Conservation (phyloP, 1,139 yeast species). For the Taphrina deformans region DNA sequence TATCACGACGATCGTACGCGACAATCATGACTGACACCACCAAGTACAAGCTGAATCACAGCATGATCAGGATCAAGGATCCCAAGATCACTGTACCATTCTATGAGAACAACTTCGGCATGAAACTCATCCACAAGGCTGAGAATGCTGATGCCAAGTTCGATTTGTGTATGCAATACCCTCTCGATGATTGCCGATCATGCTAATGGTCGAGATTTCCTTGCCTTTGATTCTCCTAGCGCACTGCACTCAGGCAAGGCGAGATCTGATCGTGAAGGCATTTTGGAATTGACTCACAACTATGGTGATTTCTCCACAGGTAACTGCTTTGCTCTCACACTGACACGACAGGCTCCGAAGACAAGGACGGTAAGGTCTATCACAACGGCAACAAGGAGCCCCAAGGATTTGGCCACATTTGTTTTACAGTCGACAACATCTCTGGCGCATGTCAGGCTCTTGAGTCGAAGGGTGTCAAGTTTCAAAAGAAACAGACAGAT, state of each 20-base stretch:
- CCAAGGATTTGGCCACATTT: constrained; percentile 92
- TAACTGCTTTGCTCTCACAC: constrained; percentile 36
- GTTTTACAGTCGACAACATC: constrained; percentile 81
- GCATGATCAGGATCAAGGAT: constrained; percentile 73
- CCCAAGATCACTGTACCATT: constrained; percentile 71
- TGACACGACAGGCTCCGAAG: constrained; percentile 12
- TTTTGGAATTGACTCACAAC: constrained; percentile 56
- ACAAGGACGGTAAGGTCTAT: constrained; percentile 47
- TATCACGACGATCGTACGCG: not conserved
- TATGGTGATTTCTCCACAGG: no score
- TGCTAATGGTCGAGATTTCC: constrained; percentile 48
- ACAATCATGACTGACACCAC: constrained; percentile 39
- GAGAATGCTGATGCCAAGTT: constrained; percentile 59
- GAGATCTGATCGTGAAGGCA: constrained; percentile 52
- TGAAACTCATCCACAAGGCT: constrained; percentile 59
- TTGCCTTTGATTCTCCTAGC: constrained; percentile 57
- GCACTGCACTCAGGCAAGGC: constrained; percentile 52
- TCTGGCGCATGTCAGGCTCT: constrained; percentile 60
- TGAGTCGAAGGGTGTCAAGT: constrained; percentile 59
- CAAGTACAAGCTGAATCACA: constrained; percentile 40
- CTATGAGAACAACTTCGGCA: constrained; percentile 73
- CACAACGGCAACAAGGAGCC: constrained; percentile 85
- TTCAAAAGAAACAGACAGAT: constrained; percentile 78
- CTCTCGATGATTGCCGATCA: not conserved
- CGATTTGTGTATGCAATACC: constrained; percentile 52